These are phyloP conservation scores for Phyllosticta paracitricarpa DNA, from an alignment of 2,329 filamentous ascomycete genomes.

Conservation along the genomic window DNA sequence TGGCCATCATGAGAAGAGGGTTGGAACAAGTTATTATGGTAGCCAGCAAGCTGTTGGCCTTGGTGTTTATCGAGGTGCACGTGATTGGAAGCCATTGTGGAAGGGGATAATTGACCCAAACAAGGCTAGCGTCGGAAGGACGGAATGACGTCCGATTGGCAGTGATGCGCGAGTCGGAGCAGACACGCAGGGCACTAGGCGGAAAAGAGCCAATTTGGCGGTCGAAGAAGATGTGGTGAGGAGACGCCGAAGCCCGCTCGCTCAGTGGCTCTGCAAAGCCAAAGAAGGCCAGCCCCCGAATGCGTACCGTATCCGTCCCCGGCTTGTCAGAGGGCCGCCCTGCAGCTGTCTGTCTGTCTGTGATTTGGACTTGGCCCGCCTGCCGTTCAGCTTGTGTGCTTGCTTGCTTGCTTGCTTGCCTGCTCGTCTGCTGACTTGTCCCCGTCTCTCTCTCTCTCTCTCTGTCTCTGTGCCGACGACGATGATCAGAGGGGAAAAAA, in stretches of 20 bases:
- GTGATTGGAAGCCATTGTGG: constrained; percentile 13
- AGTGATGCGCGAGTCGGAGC: too few relatives aligned
- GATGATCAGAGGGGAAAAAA: constrained; percentile 7
- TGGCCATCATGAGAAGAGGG: not conserved
- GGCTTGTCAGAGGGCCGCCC: not conserved
- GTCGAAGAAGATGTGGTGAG: not conserved
- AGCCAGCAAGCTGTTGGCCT: constrained; percentile 2
- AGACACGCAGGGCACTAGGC: not conserved
- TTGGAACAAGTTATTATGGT: not conserved
- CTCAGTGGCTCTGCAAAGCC: not conserved
- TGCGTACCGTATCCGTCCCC: not conserved
- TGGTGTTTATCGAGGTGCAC: constrained; percentile 11
- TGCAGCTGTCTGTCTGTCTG: too few relatives aligned
- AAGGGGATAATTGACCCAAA: not conserved
- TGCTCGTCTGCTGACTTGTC: too few relatives aligned
- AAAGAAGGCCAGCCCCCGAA: not conserved
- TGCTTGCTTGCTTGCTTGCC: too few relatives aligned
- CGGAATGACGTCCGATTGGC: not conserved
- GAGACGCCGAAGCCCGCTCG: not conserved
- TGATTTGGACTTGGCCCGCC: too few relatives aligned
- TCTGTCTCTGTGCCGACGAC: not conserved
- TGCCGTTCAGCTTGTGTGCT: not conserved
- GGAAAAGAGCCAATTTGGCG: not conserved
- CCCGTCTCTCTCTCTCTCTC: too few relatives aligned
- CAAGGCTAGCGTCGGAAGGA: not conserved